Conservation (phyloP, 116 monocot species). For the Cymodocea nodosa region DNA sequence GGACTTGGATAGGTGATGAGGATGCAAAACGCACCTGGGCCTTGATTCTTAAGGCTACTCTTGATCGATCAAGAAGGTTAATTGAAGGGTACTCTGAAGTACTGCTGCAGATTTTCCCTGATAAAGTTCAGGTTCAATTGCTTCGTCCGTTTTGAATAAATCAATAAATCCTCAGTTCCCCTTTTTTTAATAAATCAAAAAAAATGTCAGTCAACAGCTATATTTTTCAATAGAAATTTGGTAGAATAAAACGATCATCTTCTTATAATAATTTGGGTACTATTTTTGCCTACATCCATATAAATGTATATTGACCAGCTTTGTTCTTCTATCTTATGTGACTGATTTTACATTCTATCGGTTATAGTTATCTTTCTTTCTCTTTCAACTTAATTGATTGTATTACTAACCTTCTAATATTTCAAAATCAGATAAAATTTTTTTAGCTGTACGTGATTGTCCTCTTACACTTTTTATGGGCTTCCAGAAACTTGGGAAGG, state of each 20-base stretch:
- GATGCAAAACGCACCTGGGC: conserved; percentile 76
- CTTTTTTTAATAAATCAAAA: neutral
- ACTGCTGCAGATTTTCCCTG: conserved; percentile 79
- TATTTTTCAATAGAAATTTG: no score
- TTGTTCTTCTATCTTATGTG: neutral
- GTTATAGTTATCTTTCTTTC: neutral
- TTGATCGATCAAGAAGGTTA: conserved; percentile 81
- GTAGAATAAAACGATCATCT: no score
- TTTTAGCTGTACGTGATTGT: neutral
- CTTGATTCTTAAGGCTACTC: conserved; percentile 77
- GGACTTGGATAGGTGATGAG: conserved; percentile 33
- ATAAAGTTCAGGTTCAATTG: conserved; percentile 71
- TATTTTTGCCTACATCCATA: neutral
- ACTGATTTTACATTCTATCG: neutral
- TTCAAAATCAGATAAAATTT: neutral
- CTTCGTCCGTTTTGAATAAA: neutral
- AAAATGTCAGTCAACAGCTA: no score
- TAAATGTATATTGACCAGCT: no score
- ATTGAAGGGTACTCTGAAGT: conserved; percentile 86
- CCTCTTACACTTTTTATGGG: neutral
- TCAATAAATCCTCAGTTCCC: neutral
- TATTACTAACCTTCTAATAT: neutral
- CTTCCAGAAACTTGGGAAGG: conserved; percentile 62
- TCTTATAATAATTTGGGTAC: no score
- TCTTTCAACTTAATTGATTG: neutral